These are phyloP conservation scores for Rhizoctonia solani DNA, from an alignment of 1,284 basidiomycete genomes.

Conservation along the genomic window DNA sequence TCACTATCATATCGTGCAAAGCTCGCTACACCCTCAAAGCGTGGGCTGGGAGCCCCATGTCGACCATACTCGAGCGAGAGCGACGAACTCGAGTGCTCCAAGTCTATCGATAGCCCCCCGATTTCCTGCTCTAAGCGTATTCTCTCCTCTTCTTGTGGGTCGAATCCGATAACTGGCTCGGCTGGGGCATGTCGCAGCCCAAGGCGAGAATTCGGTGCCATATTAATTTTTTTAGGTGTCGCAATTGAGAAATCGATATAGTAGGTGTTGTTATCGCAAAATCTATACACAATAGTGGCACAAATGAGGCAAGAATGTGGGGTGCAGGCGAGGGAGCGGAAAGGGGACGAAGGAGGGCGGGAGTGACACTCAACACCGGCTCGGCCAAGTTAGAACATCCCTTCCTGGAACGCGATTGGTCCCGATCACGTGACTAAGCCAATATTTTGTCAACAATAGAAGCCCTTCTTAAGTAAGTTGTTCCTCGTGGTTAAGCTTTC, in stretches of 20 bases:
- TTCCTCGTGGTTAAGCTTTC: background rate
- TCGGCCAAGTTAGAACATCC: conserved; percentile 22
- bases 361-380: conserved; percentile 1
- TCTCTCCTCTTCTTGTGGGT: conserved; percentile 33
- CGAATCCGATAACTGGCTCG: conserved; percentile 51
- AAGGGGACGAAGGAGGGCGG: conserved; percentile 8
- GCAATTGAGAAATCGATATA: conserved; percentile 10
- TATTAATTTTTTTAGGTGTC: conserved; percentile 33
- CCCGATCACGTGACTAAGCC: conserved; percentile 25
- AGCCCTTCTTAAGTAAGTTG: background rate
- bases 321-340: background rate
- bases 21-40: conserved; percentile 45
- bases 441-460: conserved; percentile 26
- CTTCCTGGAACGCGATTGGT: conserved; percentile 10
- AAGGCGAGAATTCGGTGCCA: conserved; percentile 19
- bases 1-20: conserved; percentile 28
- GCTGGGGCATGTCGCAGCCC: conserved; percentile 20
- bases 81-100: conserved; percentile 53
- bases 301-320: conserved; percentile 1
- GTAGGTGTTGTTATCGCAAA: conserved; percentile 32
- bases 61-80: conserved; percentile 64
- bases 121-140: conserved; percentile 27
- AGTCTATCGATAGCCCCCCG: conserved; percentile 13
- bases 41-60: conserved; percentile 58
- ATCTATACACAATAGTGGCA: conserved; percentile 24